Evolutionary conservation across 352 stramenopile genomes (phyloP), one percentile per base, ranked within the genome.

Genomic region (Pseudoperonospora humuli): DNA sequence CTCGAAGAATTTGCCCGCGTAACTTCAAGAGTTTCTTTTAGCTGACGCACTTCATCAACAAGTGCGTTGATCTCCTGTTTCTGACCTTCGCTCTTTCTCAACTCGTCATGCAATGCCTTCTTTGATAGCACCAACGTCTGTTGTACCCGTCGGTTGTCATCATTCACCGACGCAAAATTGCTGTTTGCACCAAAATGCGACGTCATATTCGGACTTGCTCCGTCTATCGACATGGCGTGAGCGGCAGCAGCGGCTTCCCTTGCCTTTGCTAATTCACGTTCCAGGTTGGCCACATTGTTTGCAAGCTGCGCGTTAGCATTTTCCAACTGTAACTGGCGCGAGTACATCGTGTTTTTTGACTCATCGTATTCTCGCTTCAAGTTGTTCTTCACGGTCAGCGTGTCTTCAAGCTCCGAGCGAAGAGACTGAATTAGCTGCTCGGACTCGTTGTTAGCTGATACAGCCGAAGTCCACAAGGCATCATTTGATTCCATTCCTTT

Each of bases 31-130:
- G 41, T 42, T 17, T 71, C 54, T 33, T 88, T 83, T 11, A 82
- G 43, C 18, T 64, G 65, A 29, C 51, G 64, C 25, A 92, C 48
- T 37, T 90, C 75, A 24, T 71, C 52, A 1, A 39, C 64, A 26
- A 90, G 44, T n/a, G 48, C 61, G 5, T 67, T 25, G 2, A 84
- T 67, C 49, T 92, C 77, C 20, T 87, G 77, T 14, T 76, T 66
- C 18, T 85, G 75, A 36, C 80, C 60, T 41, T 84, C 70, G 8
- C 63, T 84, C 45, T 75, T 83, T 13, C 65, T 64, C 7, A 57
- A 64, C 31, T 88, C 77, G 14, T 92, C 80, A 15, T 87, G 75
- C 5, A 92, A 44, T 9, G 59, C 57, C 47, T 92, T 92, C 60
- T 90, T 92, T 4, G 72, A 77, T 7, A 77, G 35, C 18, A 85